Conservation (phyloP, 2,329 filamentous ascomycete genomes). For the Exophiala xenobiotica region DNA sequence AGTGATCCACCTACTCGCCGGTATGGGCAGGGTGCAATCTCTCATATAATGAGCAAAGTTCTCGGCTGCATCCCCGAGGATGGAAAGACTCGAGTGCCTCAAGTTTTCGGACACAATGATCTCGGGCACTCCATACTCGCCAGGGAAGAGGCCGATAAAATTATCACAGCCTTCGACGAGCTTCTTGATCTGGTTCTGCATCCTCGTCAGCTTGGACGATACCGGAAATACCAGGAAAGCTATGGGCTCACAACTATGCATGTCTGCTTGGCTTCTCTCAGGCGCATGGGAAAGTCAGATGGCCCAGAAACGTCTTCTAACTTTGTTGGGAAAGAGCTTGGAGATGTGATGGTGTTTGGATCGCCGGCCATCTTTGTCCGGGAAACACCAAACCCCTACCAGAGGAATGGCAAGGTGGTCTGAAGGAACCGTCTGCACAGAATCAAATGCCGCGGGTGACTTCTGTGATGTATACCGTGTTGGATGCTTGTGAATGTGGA, state of each 20-base stretch:
- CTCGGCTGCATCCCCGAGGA: slow-evolving; percentile 18
- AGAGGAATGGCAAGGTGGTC: too few species aligned
- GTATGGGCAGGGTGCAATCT: neutral
- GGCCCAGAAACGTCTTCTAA: neutral
- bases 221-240: neutral
- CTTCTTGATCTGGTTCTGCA: slow-evolving; percentile 25
- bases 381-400: too few species aligned
- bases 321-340: neutral
- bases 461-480: neutral
- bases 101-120: slow-evolving; percentile 19
- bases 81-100: slow-evolving; percentile 12
- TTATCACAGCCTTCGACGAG: slow-evolving; percentile 22
- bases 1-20: slow-evolving; percentile 3
- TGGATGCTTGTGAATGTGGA: neutral
- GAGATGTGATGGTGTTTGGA: too few species aligned
- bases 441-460: too few species aligned
- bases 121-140: slow-evolving; percentile 15
- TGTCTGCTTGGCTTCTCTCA: slow-evolving; percentile 15
- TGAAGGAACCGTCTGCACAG: too few species aligned
- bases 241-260: slow-evolving; percentile 14
- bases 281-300: neutral
- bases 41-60: slow-evolving; percentile 16
- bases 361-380: too few species aligned
- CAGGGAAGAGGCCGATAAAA: slow-evolving; percentile 20
- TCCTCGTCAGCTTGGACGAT: neutral